These are phyloP conservation scores for Sisymbrium irio DNA, from an alignment of 345 rosid genomes.

Conservation along the genomic window DNA sequence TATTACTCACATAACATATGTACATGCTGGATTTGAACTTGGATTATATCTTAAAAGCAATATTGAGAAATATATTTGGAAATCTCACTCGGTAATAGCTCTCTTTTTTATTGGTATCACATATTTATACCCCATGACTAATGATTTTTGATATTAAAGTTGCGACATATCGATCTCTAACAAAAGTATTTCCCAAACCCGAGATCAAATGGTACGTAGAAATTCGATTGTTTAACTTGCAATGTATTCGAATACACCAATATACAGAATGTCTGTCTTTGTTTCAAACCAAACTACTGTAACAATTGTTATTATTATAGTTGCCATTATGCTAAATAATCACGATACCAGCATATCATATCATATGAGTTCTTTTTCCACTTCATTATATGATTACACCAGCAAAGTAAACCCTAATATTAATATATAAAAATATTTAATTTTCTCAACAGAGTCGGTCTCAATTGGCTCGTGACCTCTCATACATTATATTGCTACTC, in stretches of 20 bases:
- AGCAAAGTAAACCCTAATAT: conserved; percentile 1
- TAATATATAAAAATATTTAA: neutral
- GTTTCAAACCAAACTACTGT: neutral
- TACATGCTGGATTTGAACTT: neutral
- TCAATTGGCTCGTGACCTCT: conserved; percentile 22
- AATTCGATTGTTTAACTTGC: neutral
- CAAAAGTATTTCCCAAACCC: neutral
- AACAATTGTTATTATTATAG: neutral
- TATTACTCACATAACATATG: neutral
- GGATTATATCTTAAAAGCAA: neutral
- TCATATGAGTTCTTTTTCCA: too few species aligned
- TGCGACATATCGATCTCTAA: neutral
- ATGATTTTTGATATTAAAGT: neutral
- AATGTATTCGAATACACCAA: neutral
- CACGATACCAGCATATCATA: neutral
- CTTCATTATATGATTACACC: conserved; percentile 4
- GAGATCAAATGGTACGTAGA: neutral
- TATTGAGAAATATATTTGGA: neutral
- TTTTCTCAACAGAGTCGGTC: conserved; percentile 20
- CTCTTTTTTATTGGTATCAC: neutral
- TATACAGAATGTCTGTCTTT: neutral
- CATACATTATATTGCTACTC: conserved; percentile 13
- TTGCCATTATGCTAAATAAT: neutral
- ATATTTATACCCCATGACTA: neutral
- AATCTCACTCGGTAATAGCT: neutral